These are phyloP conservation scores for Mucor sp. DNA, from an alignment of 371 early-diverging fungal genomes.

Conservation along the genomic window DNA sequence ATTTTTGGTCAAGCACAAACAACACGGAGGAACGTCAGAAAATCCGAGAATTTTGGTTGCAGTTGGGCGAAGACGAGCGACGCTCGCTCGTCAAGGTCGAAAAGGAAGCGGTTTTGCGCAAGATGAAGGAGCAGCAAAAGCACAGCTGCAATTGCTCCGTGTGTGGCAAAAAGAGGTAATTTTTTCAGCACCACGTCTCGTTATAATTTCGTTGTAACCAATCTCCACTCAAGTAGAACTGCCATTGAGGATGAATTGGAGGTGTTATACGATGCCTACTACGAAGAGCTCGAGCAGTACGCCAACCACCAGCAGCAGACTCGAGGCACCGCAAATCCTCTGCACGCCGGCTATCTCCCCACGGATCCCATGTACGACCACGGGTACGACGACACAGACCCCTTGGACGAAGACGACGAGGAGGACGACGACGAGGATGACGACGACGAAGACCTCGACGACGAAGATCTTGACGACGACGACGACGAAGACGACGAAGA, in stretches of 20 bases:
- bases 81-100: conserved; percentile 84
- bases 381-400: conserved; percentile 19
- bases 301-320: conserved; percentile 69
- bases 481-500: conserved; percentile 53
- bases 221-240: conserved; percentile 50
- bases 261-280: conserved; percentile 90
- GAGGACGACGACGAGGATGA: conserved; percentile 26
- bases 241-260: conserved; percentile 93
- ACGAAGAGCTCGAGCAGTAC: conserved; percentile 88
- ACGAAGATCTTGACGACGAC: conserved; percentile 31
- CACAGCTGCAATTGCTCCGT: conserved; percentile 89
- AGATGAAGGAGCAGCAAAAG: conserved; percentile 93
- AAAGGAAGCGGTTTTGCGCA: conserved; percentile 88
- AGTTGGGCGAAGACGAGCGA: conserved; percentile 83
- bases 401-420: conserved; percentile 29
- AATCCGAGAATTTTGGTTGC: conserved; percentile 91
- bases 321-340: conserved; percentile 26
- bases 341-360: conserved; percentile 21
- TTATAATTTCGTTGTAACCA: background rate
- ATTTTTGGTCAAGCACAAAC: conserved; percentile 71
- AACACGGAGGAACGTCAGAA: conserved; percentile 81
- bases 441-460: conserved; percentile 27
- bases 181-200: background rate
- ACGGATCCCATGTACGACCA: conserved; percentile 19
- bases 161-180: conserved; percentile 87